These are phyloP conservation scores for Teratosphaeria destructans DNA, from an alignment of 2,329 filamentous ascomycete genomes.

Conservation along the genomic window DNA sequence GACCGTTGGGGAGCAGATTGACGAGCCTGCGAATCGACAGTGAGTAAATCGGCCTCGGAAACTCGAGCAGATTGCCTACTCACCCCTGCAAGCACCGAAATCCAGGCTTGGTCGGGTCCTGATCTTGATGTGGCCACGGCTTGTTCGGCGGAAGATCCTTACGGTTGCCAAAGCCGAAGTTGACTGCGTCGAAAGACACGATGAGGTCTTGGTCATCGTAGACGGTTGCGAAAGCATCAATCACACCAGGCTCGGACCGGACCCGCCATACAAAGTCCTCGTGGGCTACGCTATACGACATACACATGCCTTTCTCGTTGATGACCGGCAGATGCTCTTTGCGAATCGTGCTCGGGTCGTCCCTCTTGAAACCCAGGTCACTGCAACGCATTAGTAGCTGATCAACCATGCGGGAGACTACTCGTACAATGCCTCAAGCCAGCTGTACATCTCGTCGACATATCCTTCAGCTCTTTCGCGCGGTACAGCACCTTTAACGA, in stretches of 20 bases:
- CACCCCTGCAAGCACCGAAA: slow-evolving; percentile 42
- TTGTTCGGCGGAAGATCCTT: slow-evolving; percentile 28
- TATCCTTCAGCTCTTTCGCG: slow-evolving; percentile 30
- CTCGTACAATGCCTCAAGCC: slow-evolving; percentile 27
- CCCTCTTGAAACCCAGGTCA: slow-evolving; percentile 27
- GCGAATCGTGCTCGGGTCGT: slow-evolving; percentile 26
- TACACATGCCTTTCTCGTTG: slow-evolving; percentile 41
- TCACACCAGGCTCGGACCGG: slow-evolving; percentile 39
- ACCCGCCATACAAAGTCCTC: slow-evolving; percentile 41
- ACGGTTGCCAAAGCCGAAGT: slow-evolving; percentile 35
- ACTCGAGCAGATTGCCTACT: background rate
- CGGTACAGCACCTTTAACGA: slow-evolving; percentile 39
- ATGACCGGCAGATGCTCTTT: slow-evolving; percentile 28
- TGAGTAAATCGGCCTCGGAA: background rate
- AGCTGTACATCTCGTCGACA: slow-evolving; percentile 17
- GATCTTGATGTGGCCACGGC: slow-evolving; percentile 40
- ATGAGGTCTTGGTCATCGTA: slow-evolving; percentile 38
- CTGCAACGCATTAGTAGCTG: slow-evolving; percentile 13
- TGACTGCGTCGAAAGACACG: slow-evolving; percentile 41
- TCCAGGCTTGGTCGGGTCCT: slow-evolving; percentile 34
- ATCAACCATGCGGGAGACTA: slow-evolving; percentile 17
- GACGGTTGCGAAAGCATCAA: slow-evolving; percentile 38
- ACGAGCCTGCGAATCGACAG: slow-evolving; percentile 24
- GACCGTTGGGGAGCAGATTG: slow-evolving; percentile 32
- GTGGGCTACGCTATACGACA: slow-evolving; percentile 38